Evolutionary conservation across 2,329 filamentous ascomycete species (phyloP), one percentile per base, ranked within the genome.

Genomic region (Xylaria sp.): DNA sequence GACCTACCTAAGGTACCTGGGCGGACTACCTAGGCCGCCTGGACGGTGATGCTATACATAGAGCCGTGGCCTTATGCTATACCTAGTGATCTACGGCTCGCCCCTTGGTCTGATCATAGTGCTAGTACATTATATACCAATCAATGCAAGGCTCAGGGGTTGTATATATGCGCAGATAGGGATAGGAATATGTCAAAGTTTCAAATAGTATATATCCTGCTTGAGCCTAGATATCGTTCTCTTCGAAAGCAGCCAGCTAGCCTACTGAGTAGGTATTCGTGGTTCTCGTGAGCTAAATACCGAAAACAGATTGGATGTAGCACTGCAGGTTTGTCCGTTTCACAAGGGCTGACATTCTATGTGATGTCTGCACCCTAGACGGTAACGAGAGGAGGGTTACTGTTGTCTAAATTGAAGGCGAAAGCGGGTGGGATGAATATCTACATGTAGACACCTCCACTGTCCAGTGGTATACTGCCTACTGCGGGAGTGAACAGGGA

Each of bases 21-120:
- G n/a, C n/a, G n/a, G n/a, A n/a, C n/a, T n/a, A n/a, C n/a, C n/a
- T n/a, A n/a, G n/a, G n/a, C n/a, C n/a, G 32, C 35, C 32, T 44
- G 40, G 65, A 27, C 9, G 40, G 18, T 63, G 65, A 53, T 64
- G 25, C 65, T 65, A 65, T 63, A 66, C 53, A 65, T 69, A 69
- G 61, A 47, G 47, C 27, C 23, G 59, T 25, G 40, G 51, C 16
- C 50, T 63, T 44, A 69, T 65, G 40, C 53, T 55, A 60, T 57
- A 13, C 16, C 16, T 53, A 55, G 55, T 27, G 65, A 68, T 68
- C 55, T 48, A 50, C 65, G 37, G 37, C 29, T 48, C 25, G 57
- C 27, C 57, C 37, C 27, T 40, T 21, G 55, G 29, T 42, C 50
- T 47, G 60, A 64, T 65, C 48, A 37, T 54, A 63, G 8, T 57